These are phyloP conservation scores for Pseudonitzschia pungens DNA, from an alignment of 108 stramenopile genomes.

Conservation along the genomic window DNA sequence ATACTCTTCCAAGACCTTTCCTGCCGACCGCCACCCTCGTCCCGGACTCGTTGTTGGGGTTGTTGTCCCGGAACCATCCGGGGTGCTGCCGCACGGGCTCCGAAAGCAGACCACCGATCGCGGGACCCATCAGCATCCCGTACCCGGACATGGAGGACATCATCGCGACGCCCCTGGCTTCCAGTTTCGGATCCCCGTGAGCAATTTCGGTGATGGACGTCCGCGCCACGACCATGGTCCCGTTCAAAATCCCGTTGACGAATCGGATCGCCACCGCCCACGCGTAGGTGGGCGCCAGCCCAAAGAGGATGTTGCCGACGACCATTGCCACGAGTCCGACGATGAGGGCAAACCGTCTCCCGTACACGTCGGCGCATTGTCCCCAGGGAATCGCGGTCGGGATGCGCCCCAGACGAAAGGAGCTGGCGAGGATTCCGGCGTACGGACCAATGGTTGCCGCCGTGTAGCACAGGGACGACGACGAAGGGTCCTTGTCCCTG, in stretches of 20 bases:
- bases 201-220: slow-evolving; percentile 57
- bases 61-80: slow-evolving; percentile 21
- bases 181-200: slow-evolving; percentile 38
- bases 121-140: slow-evolving; percentile 60
- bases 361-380: slow-evolving; percentile 56
- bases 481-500: slow-evolving; percentile 8
- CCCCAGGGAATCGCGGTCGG: slow-evolving; percentile 59
- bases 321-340: slow-evolving; percentile 37
- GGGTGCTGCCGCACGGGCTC: slow-evolving; percentile 53
- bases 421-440: slow-evolving; percentile 60
- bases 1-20: slow-evolving; percentile 36
- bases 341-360: slow-evolving; percentile 52
- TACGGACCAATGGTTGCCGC: slow-evolving; percentile 59
- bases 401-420: slow-evolving; percentile 67
- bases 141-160: slow-evolving; percentile 55
- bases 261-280: slow-evolving; percentile 51
- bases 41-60: slow-evolving; percentile 21
- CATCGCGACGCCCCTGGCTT: slow-evolving; percentile 49
- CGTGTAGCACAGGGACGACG: background rate
- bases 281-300: slow-evolving; percentile 44
- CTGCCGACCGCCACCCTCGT: background rate
- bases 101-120: slow-evolving; percentile 57
- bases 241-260: slow-evolving; percentile 45
- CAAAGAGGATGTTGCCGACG: slow-evolving; percentile 55
- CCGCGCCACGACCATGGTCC: slow-evolving; percentile 51